Evolutionary conservation across 305 asterid species (phyloP).

Genomic region (Lippia alba): DNA sequence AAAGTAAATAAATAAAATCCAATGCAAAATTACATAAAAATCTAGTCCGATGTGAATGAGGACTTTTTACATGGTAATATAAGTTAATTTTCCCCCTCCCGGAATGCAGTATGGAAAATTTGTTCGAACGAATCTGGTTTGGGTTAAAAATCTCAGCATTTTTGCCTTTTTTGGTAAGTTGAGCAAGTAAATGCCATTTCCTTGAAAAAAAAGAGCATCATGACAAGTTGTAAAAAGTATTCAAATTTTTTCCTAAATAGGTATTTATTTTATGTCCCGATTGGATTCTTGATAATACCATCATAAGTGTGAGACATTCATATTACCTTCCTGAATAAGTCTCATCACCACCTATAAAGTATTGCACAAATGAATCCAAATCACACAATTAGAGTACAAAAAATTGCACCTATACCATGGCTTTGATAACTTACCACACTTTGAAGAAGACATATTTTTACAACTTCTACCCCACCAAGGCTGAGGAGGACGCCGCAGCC

Average conservation of each 20-base stretch:
- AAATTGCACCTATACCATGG: slow-evolving; percentile 23
- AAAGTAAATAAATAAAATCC: slow-evolving; percentile 12
- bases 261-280: slow-evolving; percentile 24
- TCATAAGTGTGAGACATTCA: slow-evolving; percentile 27
- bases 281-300: slow-evolving; percentile 36
- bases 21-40: slow-evolving; percentile 22
- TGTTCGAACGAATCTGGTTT: no score
- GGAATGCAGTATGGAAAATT: neutral
- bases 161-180: slow-evolving; percentile 21
- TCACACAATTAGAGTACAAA: slow-evolving; percentile 12
- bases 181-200: slow-evolving; percentile 24
- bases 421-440: slow-evolving; percentile 23
- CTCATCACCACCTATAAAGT: slow-evolving; percentile 34
- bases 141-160: neutral
- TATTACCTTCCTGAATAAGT: slow-evolving; percentile 21
- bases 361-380: neutral
- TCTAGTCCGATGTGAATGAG: neutral
- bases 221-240: slow-evolving; percentile 4
- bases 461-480: slow-evolving; percentile 49
- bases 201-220: neutral
- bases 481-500: slow-evolving; percentile 37
- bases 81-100: slow-evolving; percentile 5
- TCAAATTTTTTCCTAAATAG: slow-evolving; percentile 6
- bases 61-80: slow-evolving; percentile 9
- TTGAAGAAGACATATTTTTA: slow-evolving; percentile 48